phyloP scores from a whole-genome alignment of 352 stramenopile species.

The Globisporangium spinosum region DNA sequence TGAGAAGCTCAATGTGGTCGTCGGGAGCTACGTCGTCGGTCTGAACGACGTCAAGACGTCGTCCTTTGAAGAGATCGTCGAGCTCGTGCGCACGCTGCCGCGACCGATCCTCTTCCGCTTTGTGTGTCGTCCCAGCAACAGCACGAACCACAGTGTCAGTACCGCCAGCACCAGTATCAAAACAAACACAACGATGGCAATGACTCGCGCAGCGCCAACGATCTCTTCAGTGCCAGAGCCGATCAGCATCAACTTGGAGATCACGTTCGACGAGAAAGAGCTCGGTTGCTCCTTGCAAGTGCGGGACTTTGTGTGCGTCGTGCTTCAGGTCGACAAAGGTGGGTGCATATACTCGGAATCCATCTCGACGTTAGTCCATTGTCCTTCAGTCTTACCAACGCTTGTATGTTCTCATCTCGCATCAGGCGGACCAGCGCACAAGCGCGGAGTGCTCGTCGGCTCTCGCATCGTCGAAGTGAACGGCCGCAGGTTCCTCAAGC shows the following conservation, averaged over 20 bases:
- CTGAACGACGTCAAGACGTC: slow-evolving; percentile 56
- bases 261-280: slow-evolving; percentile 52
- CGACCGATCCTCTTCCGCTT: slow-evolving; percentile 71
- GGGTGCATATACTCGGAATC: neutral
- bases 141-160: neutral
- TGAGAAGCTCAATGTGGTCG: slow-evolving; percentile 52
- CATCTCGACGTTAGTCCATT: neutral
- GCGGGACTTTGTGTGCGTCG: slow-evolving; percentile 53
- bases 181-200: neutral
- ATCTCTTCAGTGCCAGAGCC: slow-evolving; percentile 67
- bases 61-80: slow-evolving; percentile 72
- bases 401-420: neutral
- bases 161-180: neutral
- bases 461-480: slow-evolving; percentile 69
- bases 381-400: neutral
- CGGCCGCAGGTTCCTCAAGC: slow-evolving; percentile 42
- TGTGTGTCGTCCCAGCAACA: slow-evolving; percentile 35
- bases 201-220: slow-evolving; percentile 19
- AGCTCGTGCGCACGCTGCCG: slow-evolving; percentile 41
- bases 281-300: slow-evolving; percentile 58
- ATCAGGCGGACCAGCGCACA: slow-evolving; percentile 45
- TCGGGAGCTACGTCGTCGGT: slow-evolving; percentile 74
- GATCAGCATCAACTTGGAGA: slow-evolving; percentile 47
- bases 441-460: slow-evolving; percentile 59
- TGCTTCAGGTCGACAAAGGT: slow-evolving; percentile 54